Percentiles rank a stretch among this genome's conserved stretches.
Evolutionary conservation across 2,329 filamentous ascomycete genomes (phyloP).

Genomic region (Botrytis medusae): DNA sequence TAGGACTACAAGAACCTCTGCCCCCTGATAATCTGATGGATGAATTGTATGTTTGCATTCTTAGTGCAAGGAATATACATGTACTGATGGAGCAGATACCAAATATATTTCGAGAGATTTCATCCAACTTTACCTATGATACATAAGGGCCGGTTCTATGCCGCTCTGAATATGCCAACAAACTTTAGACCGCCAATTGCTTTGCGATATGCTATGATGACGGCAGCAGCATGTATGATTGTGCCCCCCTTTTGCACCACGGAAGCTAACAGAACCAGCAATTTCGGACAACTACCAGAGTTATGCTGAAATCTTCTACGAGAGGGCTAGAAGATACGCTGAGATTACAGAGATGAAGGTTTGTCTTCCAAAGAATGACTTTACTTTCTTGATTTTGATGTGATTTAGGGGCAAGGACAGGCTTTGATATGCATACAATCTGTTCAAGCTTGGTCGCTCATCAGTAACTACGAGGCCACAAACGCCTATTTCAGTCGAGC

Average conservation of each 20-base stretch:
- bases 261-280: conserved; percentile 33
- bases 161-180: conserved; percentile 69
- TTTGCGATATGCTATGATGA: conserved; percentile 85
- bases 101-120: conserved; percentile 73
- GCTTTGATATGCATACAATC: conserved; percentile 75
- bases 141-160: conserved; percentile 72
- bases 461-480: conserved; percentile 79
- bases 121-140: conserved; percentile 75
- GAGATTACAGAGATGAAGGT: conserved; percentile 82
- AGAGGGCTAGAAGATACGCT: conserved; percentile 76
- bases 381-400: background rate
- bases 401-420: conserved; percentile 67
- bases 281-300: conserved; percentile 69
- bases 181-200: conserved; percentile 78
- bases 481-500: conserved; percentile 82
- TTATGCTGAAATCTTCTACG: conserved; percentile 78
- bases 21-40: conserved; percentile 78
- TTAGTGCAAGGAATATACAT: background rate
- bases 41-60: conserved; percentile 60
- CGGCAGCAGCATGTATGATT: conserved; percentile 60
- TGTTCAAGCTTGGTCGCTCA: conserved; percentile 76
- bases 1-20: conserved; percentile 79
- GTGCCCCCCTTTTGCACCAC: background rate
- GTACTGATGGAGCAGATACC: conserved; percentile 53
- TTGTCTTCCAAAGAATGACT: conserved; percentile 24